A percentile compares a stretch with the other conserved stretches of the same genome.
Evolutionary conservation across 2,329 filamentous ascomycete genomes (phyloP).

Genomic region (Fusarium virguliforme): DNA sequence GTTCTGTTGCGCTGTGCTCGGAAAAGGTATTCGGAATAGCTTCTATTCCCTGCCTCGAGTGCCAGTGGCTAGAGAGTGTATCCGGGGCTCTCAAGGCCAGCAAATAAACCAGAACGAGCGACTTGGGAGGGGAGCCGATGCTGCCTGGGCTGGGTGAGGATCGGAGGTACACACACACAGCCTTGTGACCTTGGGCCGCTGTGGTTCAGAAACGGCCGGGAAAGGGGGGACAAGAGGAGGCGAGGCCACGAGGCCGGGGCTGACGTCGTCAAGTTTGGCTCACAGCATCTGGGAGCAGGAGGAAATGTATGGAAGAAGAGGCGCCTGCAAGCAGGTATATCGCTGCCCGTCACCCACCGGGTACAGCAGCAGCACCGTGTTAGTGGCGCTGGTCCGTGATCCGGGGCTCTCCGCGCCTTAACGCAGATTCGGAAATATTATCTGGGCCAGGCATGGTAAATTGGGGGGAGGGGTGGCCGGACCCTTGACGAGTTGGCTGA

Average conservation of each 20-base stretch:
- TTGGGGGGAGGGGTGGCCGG: slow-evolving; percentile 56
- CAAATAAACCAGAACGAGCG: slow-evolving; percentile 36
- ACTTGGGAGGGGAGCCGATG: slow-evolving; percentile 22
- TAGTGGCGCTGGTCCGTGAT: slow-evolving; percentile 57
- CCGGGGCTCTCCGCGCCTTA: slow-evolving; percentile 64
- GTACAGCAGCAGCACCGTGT: slow-evolving; percentile 54
- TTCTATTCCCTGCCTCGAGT: slow-evolving; percentile 23
- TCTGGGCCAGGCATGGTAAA: slow-evolving; percentile 61
- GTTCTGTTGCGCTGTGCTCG: slow-evolving; percentile 24
- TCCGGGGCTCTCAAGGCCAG: slow-evolving; percentile 22
- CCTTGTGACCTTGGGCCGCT: slow-evolving; percentile 27
- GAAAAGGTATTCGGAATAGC: slow-evolving; percentile 20
- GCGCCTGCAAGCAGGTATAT: slow-evolving; percentile 54
- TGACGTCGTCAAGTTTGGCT: slow-evolving; percentile 50
- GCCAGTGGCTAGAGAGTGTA: slow-evolving; percentile 20
- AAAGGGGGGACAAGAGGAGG: slow-evolving; percentile 45
- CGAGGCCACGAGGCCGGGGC: slow-evolving; percentile 51
- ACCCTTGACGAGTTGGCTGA: slow-evolving; percentile 58
- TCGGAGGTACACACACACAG: slow-evolving; percentile 29
- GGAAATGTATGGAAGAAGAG: slow-evolving; percentile 49
- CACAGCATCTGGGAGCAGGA: slow-evolving; percentile 47
- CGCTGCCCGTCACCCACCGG: slow-evolving; percentile 53
- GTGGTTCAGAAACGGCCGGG: slow-evolving; percentile 45
- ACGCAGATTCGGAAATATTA: slow-evolving; percentile 67
- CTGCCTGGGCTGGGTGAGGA: slow-evolving; percentile 14